Base-by-base conservation (phyloP, 306 rosid species). In the Cicer bijugum region DNA sequence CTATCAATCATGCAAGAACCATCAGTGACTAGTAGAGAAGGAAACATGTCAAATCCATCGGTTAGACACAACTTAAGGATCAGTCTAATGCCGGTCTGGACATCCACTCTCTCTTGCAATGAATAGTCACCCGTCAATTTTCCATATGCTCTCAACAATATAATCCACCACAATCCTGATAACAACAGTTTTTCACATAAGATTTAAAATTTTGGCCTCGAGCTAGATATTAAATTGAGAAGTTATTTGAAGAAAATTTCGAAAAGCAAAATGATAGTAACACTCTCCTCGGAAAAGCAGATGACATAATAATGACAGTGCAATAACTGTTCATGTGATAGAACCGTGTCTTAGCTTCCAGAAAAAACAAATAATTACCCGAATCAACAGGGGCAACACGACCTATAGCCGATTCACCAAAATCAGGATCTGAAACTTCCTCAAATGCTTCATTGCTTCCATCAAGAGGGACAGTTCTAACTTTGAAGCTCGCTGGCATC, bases 1-100 rank as follows among this genome's bases (percentile, higher is more conserved):
- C 98, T 86, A 86, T 93, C 98, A 76, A 93, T 93, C 98, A 93
- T 93, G 86, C 98, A 93, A 76, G 98, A 90, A 75, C 98, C 97
- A 71, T 93, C 98, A 20, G 91, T 86, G 67, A 93, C 97, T 37
- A 93, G 39, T 38, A 93, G 88, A 56, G 97, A 78, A 48, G 98
- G 98, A 88, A 93, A 93, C 98, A 93, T 87, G 84, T 93, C 98
- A 69, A 93, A 93, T 66, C 97, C 96, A 84, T 89, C 94, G 33
- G 92, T 78, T 72, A 93, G 84, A 79, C 96, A 93, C 43, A 89
- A 79, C 81, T 93, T 87, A 68, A 93, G 96, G 69, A 93, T 83
- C 78, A 93, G 79, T 74, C 89, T 84, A 67, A 93, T 89, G 83
- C 98, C 93, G 5, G 93, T 93, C 86, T 93, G 98, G 78, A 89